Base-by-base conservation (phyloP, 108 stramenopile genomes). In the Phaeodactylum tricornutum region DNA sequence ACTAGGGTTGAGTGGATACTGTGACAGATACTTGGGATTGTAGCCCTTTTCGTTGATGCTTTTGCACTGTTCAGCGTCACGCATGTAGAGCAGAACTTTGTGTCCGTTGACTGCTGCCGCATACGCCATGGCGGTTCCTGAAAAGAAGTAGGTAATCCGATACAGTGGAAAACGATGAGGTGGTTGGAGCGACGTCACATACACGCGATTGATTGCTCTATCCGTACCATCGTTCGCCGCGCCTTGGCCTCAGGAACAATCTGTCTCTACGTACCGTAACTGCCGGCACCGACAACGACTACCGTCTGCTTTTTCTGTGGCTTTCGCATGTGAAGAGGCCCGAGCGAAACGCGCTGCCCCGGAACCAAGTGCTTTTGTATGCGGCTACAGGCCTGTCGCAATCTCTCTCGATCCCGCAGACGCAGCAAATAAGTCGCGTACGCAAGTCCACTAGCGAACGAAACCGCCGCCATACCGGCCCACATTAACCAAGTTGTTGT, bases 121-220 rank as follows among this genome's bases (percentile, higher is more conserved):
- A n/a, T 64, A 48, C 0, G 87, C 87, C 81, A 93, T 75, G 47
- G 87, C 83, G 12, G 92, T 93, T 4, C 92, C 87, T 69, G 43
- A 55, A 17, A 43, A 55, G 8, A 39, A 35, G 14, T 55, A 31
- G 4, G 54, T 31, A 19, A 55, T 19, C 24, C 42, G 31, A 43
- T 35, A 31, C 27, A n/a, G 33, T n/a, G 11, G 3, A 30, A 42
- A 8, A 58, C 33, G 48, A 50, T 55, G 17, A 58, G 57, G 49
- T 52, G 52, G 3, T 30, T 15, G 4, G 56, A 43, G 17, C 57
- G 51, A 23, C 26, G 46, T 8, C 26, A 9, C 16, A 26, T 47
- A 7, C 9, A 22, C 46, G 35, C 9, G 35, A 9, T 62, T 62
- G 4, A 69, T 26, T 15, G 62, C n/a, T n/a, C 67, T 47, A 50